Evolutionary conservation across 73 alveolate genomes (phyloP), one percentile per base, ranked within the genome.

Genomic region (Paramecium pentaurelia): DNA sequence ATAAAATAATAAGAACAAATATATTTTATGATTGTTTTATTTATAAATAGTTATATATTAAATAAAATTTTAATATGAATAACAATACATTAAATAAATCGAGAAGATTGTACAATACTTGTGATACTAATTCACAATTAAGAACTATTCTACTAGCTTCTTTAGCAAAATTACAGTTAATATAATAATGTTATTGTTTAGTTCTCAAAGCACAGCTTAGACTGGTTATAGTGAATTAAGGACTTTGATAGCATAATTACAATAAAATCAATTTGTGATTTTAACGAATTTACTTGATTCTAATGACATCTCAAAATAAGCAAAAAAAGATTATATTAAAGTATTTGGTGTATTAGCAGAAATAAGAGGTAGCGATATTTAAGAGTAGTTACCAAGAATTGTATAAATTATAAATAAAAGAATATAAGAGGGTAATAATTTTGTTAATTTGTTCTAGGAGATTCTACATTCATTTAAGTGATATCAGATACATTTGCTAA

Each of bases 281-380:
- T 80, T 80, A 14, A 45, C 51, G 9, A 80, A 80, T 47, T 47
- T 80, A 80, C 75, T 80, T 20, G 91, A 80, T 47, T 42, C 34
- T n/a, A 40, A 80, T 45, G 91, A 80, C 11, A 80, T 80, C 16
- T 80, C 71, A 42, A 89, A 71, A 64, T 38, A 59, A 6, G 88
- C 91, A 28, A 89, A 89, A 54, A 89, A 83, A 54, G 94, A 89
- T n/a, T 71, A 64, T 49, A 89, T 89, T 44, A 89, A 89, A 71
- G 80, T 89, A 44, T 37, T 89, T 71, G 90, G 92, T 14, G 60
- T 89, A 8, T 45, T 89, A 45, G 90, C 86, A 40, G 86, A 89
- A 49, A 40, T 89, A 30, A 42, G 71, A 45, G 94, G 88, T n/a
- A 83, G 77, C 12, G 88, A 71, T 20, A 28, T 89, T 42, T 22